Conservation (phyloP, 2,329 filamentous ascomycete genomes). For the Ascochyta viciae-villosae region DNA sequence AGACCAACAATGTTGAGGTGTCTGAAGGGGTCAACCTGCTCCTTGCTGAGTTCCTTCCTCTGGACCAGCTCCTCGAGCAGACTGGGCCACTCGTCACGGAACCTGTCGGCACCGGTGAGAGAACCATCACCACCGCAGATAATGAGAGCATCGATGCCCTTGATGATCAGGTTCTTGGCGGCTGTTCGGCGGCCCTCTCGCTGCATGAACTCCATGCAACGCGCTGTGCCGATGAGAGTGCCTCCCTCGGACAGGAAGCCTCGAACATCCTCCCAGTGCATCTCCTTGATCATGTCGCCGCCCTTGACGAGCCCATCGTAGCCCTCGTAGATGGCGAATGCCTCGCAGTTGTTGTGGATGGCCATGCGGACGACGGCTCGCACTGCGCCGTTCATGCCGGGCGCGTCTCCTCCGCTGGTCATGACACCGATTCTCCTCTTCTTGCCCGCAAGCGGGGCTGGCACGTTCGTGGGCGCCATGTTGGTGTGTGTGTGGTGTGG, state of each 20-base stretch:
- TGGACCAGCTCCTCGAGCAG: conserved; percentile 84
- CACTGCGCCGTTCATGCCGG: conserved; percentile 92
- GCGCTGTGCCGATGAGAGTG: conserved; percentile 92
- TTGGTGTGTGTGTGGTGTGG: conserved; percentile 9
- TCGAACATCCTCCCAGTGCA: conserved; percentile 92
- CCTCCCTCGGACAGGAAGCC: conserved; percentile 94
- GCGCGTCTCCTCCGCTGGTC: conserved; percentile 93
- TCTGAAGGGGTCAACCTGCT: conserved; percentile 77
- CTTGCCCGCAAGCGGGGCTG: conserved; percentile 52
- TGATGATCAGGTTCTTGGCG: conserved; percentile 91
- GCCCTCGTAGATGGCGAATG: conserved; percentile 75
- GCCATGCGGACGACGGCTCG: conserved; percentile 90
- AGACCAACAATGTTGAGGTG: conserved; percentile 95
- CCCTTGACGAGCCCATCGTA: conserved; percentile 95
- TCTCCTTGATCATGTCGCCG: conserved; percentile 83
- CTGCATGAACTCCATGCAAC: conserved; percentile 92
- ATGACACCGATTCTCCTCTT: conserved; percentile 82
- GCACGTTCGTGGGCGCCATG: conserved; percentile 43
- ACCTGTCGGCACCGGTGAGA: conserved; percentile 92
- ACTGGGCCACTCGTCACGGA: conserved; percentile 89
- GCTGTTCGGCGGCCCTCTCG: conserved; percentile 81
- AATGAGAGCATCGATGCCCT: conserved; percentile 93
- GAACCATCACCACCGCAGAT: conserved; percentile 94
- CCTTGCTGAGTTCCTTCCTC: conserved; percentile 71
- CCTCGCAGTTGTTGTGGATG: conserved; percentile 71